Evolutionary conservation across 371 early-diverging fungal species (phyloP).

Genomic region (Syncephalastrum monosporum): DNA sequence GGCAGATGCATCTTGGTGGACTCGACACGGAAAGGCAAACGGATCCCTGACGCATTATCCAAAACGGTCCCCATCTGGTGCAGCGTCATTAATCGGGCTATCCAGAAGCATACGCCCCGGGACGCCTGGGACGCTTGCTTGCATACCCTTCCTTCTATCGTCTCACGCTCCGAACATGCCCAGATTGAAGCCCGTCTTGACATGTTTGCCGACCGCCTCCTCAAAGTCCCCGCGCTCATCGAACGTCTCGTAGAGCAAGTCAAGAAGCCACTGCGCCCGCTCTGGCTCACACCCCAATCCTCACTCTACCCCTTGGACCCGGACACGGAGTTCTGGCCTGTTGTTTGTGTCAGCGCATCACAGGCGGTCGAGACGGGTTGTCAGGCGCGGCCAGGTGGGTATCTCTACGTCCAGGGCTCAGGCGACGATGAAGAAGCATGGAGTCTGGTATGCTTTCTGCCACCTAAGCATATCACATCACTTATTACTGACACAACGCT

Average conservation of each 20-base stretch:
- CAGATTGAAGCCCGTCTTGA: constrained; percentile 65
- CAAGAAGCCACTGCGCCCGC: constrained; percentile 72
- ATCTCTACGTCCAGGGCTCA: constrained; percentile 84
- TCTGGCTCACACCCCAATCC: constrained; percentile 78
- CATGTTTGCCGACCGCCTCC: constrained; percentile 59
- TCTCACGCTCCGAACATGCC: constrained; percentile 71
- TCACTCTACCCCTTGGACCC: constrained; percentile 36
- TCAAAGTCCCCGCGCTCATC: constrained; percentile 24
- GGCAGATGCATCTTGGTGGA: constrained; percentile 79
- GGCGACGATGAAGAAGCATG: constrained; percentile 89
- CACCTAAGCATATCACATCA: background rate
- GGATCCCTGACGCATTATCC: constrained; percentile 79
- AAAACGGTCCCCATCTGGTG: constrained; percentile 94
- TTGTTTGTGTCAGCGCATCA: constrained; percentile 76
- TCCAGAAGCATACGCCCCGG: constrained; percentile 5
- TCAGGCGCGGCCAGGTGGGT: constrained; percentile 49
- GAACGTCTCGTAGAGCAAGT: constrained; percentile 32
- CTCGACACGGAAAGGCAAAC: constrained; percentile 83
- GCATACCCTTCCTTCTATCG: constrained; percentile 64
- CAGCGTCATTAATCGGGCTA: constrained; percentile 63
- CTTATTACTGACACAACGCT: background rate
- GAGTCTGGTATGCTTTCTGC: constrained; percentile 50
- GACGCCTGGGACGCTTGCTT: constrained; percentile 58
- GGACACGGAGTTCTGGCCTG: constrained; percentile 57
- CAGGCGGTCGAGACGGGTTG: constrained; percentile 57